Conservation (phyloP, 345 rosid species). For the Microthlaspi erraticum region DNA sequence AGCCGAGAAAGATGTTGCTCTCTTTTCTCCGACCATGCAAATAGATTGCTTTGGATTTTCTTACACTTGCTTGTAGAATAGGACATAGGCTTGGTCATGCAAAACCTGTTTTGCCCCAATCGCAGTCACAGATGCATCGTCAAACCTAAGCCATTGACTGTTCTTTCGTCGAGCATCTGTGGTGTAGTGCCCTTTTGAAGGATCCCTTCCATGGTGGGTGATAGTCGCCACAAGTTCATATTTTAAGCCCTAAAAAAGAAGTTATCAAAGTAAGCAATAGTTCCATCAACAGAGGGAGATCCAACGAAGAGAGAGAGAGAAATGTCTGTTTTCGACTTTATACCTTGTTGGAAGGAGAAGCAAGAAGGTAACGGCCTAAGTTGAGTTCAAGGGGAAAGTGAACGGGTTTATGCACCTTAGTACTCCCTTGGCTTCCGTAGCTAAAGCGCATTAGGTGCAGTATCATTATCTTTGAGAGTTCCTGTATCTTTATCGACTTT, state of each 20-base stretch:
- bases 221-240: constrained; percentile 92
- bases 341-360: constrained; percentile 73
- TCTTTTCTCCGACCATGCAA: constrained; percentile 22
- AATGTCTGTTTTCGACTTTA: constrained; percentile 2
- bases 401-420: constrained; percentile 85
- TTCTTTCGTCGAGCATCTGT: constrained; percentile 73
- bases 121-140: constrained; percentile 76
- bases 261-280: background rate
- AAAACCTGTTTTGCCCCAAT: constrained; percentile 71
- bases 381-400: constrained; percentile 81
- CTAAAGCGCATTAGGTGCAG: constrained; percentile 93
- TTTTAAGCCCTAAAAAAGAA: constrained; percentile 63
- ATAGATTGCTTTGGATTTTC: constrained; percentile 31
- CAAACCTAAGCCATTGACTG: constrained; percentile 83
- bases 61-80: constrained; percentile 82
- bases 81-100: constrained; percentile 94
- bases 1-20: constrained; percentile 9
- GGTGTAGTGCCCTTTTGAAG: constrained; percentile 93
- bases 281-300: constrained; percentile 23
- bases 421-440: constrained; percentile 91
- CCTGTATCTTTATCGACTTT: constrained; percentile 80
- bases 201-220: constrained; percentile 93
- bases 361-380: constrained; percentile 70
- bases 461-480: constrained; percentile 85
- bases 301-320: constrained; percentile 3